Percentiles rank a stretch among this genome's conserved stretches.
These are phyloP conservation scores for Biscogniauxia marginata DNA, from an alignment of 2,329 filamentous ascomycete species.

Conservation along the genomic window DNA sequence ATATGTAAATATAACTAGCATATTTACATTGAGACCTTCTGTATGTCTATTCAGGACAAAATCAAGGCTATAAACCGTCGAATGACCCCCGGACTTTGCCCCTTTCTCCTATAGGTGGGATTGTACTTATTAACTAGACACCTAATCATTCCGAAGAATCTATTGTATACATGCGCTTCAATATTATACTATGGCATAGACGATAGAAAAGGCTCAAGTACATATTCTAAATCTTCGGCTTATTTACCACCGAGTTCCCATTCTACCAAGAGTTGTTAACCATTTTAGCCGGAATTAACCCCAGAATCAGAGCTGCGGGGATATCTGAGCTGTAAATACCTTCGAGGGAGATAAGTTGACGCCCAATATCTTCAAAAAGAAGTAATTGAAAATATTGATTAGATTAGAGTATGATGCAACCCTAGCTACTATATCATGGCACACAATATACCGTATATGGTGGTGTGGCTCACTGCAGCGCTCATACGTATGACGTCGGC, in stretches of 20 bases:
- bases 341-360: not conserved
- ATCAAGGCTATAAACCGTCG: too few relatives aligned
- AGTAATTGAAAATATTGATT: not conserved
- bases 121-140: too few relatives aligned
- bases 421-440: not conserved
- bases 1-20: too few relatives aligned
- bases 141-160: too few relatives aligned
- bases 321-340: conserved; percentile 1
- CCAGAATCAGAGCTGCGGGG: conserved; percentile 10
- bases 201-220: too few relatives aligned
- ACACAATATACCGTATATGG: not conserved
- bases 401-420: not conserved
- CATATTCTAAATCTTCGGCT: not conserved
- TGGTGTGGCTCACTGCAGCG: conserved; percentile 4
- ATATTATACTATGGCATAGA: too few relatives aligned
- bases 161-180: too few relatives aligned
- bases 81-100: too few relatives aligned
- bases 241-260: not conserved
- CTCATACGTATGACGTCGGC: conserved; percentile 6
- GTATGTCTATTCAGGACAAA: too few relatives aligned
- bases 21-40: too few relatives aligned
- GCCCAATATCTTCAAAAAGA: not conserved
- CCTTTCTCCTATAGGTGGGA: too few relatives aligned
- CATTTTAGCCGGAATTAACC: conserved; percentile 8
- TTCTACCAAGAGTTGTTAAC: not conserved